phyloP scores from a whole-genome alignment of 345 rosid genomes.

The Carallia pectinifolia region DNA sequence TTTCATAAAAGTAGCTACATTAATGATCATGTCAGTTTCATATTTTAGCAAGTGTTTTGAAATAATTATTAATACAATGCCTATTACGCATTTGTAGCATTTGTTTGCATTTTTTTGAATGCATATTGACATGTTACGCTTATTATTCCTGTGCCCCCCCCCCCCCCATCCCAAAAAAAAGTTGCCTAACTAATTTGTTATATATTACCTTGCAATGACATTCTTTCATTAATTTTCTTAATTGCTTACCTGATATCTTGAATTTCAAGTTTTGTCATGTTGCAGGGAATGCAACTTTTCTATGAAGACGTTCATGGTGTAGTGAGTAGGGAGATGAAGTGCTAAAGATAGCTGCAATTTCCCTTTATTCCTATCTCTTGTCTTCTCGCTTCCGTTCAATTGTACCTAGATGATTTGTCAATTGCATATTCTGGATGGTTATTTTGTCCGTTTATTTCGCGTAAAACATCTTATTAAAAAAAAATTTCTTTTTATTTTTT shows the following conservation, averaged over 20 bases:
- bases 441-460: neutral
- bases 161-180: neutral
- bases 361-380: constrained; percentile 1
- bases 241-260: neutral
- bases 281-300: neutral
- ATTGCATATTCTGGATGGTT: constrained; percentile 20
- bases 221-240: too few species aligned
- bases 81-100: too few species aligned
- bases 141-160: neutral
- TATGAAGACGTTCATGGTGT: neutral
- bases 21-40: too few species aligned
- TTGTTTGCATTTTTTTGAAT: too few species aligned
- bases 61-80: too few species aligned
- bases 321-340: neutral
- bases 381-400: constrained; percentile 6
- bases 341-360: constrained; percentile 11
- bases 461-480: too few species aligned
- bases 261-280: neutral
- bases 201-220: too few species aligned
- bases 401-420: constrained; percentile 12
- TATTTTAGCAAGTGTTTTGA: too few species aligned
- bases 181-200: neutral
- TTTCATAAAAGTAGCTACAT: too few species aligned
- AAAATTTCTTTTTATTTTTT: too few species aligned
- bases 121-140: neutral